A percentile compares a stretch with the other conserved stretches of the same genome.
Conservation (phyloP, 2,329 filamentous ascomycete genomes). For the Botrytis elliptica region DNA sequence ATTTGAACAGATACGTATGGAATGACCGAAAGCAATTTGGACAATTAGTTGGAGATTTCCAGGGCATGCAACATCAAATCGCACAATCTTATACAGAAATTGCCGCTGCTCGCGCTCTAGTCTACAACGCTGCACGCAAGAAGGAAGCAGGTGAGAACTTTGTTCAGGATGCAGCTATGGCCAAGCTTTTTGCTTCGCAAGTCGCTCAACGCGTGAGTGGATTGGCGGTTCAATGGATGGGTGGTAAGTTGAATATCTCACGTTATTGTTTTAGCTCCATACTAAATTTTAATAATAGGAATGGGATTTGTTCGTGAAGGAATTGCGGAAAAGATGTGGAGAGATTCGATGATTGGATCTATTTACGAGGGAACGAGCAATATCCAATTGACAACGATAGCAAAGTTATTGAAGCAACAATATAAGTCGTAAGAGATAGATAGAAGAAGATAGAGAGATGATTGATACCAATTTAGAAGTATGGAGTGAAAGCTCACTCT, state of each 20-base stretch:
- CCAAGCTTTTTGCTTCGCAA: conserved; percentile 91
- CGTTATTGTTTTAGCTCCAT: neutral
- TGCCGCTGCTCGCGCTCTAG: conserved; percentile 81
- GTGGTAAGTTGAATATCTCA: conserved; percentile 50
- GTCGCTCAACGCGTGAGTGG: conserved; percentile 85
- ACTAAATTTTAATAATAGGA: conserved; percentile 17
- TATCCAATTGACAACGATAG: conserved; percentile 70
- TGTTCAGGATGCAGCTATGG: conserved; percentile 95
- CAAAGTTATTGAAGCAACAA: conserved; percentile 66
- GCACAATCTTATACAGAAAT: conserved; percentile 96
- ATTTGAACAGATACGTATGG: conserved; percentile 72
- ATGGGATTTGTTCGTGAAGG: conserved; percentile 99
- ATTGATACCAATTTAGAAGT: conserved; percentile 18
- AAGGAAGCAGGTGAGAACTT: conserved; percentile 98
- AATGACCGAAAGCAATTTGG: conserved; percentile 98
- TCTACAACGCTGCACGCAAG: conserved; percentile 95
- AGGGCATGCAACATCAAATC: conserved; percentile 99
- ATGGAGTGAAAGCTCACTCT: neutral
- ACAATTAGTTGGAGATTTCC: conserved; percentile 89
- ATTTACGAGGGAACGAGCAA: conserved; percentile 94
- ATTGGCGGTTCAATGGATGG: conserved; percentile 97
- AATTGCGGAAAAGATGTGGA: conserved; percentile 95
- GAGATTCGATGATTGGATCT: conserved; percentile 97
- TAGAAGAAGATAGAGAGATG: neutral
- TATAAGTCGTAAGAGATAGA: conserved; percentile 52